Evolutionary conservation across 1,284 basidiomycete species (phyloP), one percentile per base, ranked within the genome.

Genomic region (Retiboletus flavoniger): DNA sequence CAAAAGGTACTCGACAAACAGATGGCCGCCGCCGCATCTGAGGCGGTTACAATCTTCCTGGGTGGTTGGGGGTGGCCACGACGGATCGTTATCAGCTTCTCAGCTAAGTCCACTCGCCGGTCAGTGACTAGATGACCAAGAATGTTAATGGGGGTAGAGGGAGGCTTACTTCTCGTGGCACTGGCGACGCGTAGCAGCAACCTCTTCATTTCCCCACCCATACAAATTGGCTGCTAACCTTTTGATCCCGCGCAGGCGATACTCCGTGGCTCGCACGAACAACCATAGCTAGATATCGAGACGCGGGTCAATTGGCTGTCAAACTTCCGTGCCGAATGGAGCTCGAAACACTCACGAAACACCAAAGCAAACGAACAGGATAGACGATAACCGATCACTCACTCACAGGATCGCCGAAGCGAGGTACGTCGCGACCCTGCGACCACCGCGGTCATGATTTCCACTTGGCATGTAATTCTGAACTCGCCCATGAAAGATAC

Each of bases 1-100:
- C 50, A 54, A 58, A 61, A 29, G 34, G 48, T 19, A 63, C 46
- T 41, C 29, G 26, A 44, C 42, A 35, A 34, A 42, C 57, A 19
- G n/a, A 55, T 45, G 8, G 47, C 28, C 58, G 39, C 29, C 29
- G 19, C 13, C 41, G 9, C 19, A 46, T 19, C 0, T 24, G 10
- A 29, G 43, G 28, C 16, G 16, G 41, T 4, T 31, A 44, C 28
- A 32, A 19, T 31, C 29, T 17, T 21, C 26, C 42, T 32, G 29
- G 29, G 14, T 11, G 29, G 26, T 32, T 42, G 3, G 31, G 31
- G 31, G 9, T 7, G 31, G 43, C 31, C 31, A 32, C 11, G 29
- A 11, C 3, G 1, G 29, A 7, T 13, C 17, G 19, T 34, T 16
- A 21, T n/a, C 19, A 31, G 29, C 34, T 46, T 26, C 31, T 32